phyloP scores from a whole-genome alignment of 495 filamentous ascomycete species.

The Lindgomyces ingoldianus region DNA sequence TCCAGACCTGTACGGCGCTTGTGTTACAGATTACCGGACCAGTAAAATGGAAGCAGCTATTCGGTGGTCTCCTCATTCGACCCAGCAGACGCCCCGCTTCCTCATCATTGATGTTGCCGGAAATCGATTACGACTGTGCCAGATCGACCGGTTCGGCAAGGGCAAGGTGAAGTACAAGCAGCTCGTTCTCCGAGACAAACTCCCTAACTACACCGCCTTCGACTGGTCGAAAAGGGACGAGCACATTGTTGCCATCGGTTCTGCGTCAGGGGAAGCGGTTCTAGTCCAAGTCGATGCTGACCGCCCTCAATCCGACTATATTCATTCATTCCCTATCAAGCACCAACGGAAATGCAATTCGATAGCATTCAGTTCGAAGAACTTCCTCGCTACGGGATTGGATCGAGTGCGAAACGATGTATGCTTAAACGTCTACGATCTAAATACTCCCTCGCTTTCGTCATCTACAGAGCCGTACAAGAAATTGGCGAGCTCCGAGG shows the following conservation, averaged over 20 bases:
- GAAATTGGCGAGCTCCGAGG: conserved; percentile 78
- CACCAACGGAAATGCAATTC: conserved; percentile 88
- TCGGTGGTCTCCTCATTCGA: conserved; percentile 84
- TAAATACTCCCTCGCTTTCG: conserved; percentile 59
- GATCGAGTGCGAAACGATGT: conserved; percentile 91
- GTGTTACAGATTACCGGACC: neutral
- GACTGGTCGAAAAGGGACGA: conserved; percentile 87
- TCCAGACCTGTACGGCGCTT: neutral
- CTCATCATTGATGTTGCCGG: conserved; percentile 81
- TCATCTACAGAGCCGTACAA: conserved; percentile 61
- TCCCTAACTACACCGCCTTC: conserved; percentile 86
- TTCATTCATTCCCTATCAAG: conserved; percentile 71
- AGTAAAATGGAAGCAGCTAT: conserved; percentile 67
- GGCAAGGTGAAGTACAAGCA: conserved; percentile 64
- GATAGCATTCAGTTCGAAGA: conserved; percentile 79
- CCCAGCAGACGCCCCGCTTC: conserved; percentile 64
- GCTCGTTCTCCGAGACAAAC: conserved; percentile 70
- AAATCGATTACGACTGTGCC: conserved; percentile 77
- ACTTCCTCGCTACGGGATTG: conserved; percentile 80
- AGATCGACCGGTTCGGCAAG: conserved; percentile 62
- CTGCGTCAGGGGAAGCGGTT: conserved; percentile 78
- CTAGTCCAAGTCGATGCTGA: conserved; percentile 72
- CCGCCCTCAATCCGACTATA: conserved; percentile 58
- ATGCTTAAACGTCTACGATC: conserved; percentile 92
- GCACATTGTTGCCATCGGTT: conserved; percentile 81